Evolutionary conservation across 805 yeast species (phyloP), one percentile per base, ranked within the genome.

Genomic region (Hanseniaspora taiwanica): DNA sequence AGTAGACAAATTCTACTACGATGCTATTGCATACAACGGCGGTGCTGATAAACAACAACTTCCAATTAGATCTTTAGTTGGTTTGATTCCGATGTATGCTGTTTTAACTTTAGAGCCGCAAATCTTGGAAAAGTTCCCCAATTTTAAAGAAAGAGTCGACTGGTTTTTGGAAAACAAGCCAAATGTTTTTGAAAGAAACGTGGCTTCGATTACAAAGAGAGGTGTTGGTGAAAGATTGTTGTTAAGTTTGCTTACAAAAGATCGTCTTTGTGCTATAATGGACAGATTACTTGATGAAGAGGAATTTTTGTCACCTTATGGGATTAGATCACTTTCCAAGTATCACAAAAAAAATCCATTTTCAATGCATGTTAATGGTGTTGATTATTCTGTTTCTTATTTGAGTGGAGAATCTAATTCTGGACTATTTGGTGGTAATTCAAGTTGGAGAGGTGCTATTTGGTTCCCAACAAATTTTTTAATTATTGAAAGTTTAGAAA

Each of bases 401-500:
- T 70, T 84, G 40, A 80, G 94, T 4, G 95, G 94, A 23, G 94
- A 84, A 54, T 81, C 93, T 21, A 89, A 84, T 55, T 79, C 93
- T 5, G 94, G 94, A 4, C 73, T 87, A 74, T 86, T 86, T 69
- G 96, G 96, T 38, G 96, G 96, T 44, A 86, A 86, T 58, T 85
- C 95, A 18, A 86, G 86, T 61, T 86, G 96, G 96, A 72, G 96
- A 59, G 96, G 96, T 2, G 96, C 96, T 13, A 85, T 86, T 49
- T 86, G 96, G 96, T 85, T 86, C 68, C 94, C 96, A 17, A 83
- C 83, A 10, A 86, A 81, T 53, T 86, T 86, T 59, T 64, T 86
- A 45, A 64, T 86, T 31, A 83, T 86, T 43, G 96, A 86, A 63
- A 76, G 94, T 0, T 65, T 86, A 50, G 91, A 86, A 60, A 69